Base-by-base conservation (phyloP, 768 basidiomycete species). In the Phlebiopsis gigantea region DNA sequence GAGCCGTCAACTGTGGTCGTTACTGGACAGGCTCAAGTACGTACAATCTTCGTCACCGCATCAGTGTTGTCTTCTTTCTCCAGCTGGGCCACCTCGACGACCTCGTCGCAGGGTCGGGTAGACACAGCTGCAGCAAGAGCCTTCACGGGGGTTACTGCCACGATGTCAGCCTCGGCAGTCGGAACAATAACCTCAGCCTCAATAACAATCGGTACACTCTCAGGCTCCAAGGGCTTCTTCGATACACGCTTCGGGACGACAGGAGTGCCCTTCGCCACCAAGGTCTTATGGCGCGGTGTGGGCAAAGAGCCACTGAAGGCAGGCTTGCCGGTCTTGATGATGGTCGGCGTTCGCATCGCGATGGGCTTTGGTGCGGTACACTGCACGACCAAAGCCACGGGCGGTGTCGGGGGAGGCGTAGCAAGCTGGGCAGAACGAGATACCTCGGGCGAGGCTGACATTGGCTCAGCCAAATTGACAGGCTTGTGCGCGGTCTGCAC, bases 371-470 rank as follows among this genome's bases (percentile, higher is more conserved):
- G 31, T 10, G 34, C 34, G 8, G 17, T 17, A 10, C 17, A 12
- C 12, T 9, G 2, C 34, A 17, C 34, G 34, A 39, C 34, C 12
- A 17, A n/a, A 5, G 14, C 10, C 15, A 30, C 26, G 6, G 29
- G 47, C 28, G 47, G 47, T 15, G 47, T 48, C 29, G 47, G 28
- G n/a, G 47, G 47, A n/a, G 47, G 47, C n/a, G 47, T 48, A 6
- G 15, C 17, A n/a, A 48, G 47, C 47, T 48, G 29, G n/a, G 15
- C 30, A 17, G 29, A 9, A 10, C 34, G 12, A 2, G 34, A 12
- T 10, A 17, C 12, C 34, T 10, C 17, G 12, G 34, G 34, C 2
- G 34, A 39, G 34, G 17, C 12, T 3, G 34, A 39, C 34, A 12
- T 39, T 17, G 12, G 34, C 34, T 9, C 17, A 2, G 17, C 34